Evolutionary conservation across 768 basidiomycete species (phyloP), one percentile per base, ranked within the genome.

Genomic region (Termitomyces sp.): DNA sequence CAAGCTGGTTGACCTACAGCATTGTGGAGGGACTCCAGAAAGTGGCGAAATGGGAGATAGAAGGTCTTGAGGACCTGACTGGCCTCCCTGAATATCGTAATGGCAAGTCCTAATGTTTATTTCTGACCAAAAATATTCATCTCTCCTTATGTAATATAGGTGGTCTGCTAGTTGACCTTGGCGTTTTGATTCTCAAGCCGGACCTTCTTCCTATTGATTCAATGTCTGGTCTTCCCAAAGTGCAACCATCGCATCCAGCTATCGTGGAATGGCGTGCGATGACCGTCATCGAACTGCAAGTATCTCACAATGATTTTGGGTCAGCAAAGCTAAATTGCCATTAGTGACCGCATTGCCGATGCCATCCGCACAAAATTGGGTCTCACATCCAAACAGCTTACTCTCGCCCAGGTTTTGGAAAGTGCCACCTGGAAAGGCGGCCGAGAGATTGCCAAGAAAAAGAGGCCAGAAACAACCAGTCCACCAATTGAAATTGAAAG

Each of bases 361-460:
- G 80, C 80, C 15, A 86, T 98, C 62, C 86, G 92, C 49, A 66
- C 71, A 56, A 79, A 84, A 62, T 77, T 92, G 55, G 74, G 76
- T 1, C 71, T 90, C 31, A 75, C 76, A 0, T 65, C 72, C 2
- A 76, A 79, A 1, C 77, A 86, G 50, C 80, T 98, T 31, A 82
- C 84, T 0, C 83, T 96, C 8, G 89, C 94, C 0, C 96, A 98
- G 71, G 86, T 98, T 0, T 78, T 99, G 38, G 96, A 98, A 75
- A 87, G 88, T 55, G 96, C 95, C 2, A 98, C 95, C 0, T 99
- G 96, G 96, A 96, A 96, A 70, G 94, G 94, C 1, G 96, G 96
- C 4, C 79, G 96, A 4, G 94, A 96, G 74, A 92, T 98, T 43
- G 96, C 96, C 3, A 90, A 87, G 71, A 73, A 79, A 71, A 87